A percentile compares a stretch with the other conserved stretches of the same genome.
Evolutionary conservation across 306 rosid genomes (phyloP).

Genomic region (Herpetospermum pedunculosum): DNA sequence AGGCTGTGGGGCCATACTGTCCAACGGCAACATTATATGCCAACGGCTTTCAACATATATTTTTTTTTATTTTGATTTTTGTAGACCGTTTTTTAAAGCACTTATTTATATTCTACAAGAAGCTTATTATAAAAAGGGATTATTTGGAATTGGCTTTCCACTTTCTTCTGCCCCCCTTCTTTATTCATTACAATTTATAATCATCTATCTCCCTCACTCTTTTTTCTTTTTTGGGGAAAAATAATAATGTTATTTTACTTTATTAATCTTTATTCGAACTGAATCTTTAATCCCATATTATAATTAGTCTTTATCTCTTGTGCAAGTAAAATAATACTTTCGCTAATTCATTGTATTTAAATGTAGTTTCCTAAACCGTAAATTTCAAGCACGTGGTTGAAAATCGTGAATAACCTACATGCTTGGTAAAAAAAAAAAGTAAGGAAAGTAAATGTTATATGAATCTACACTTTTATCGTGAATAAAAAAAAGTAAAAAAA

Average conservation of each 20-base stretch:
- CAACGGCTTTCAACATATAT: constrained; percentile 5
- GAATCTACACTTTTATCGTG: too few relatives aligned
- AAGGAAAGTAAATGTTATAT: too few relatives aligned
- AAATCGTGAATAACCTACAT: too few relatives aligned
- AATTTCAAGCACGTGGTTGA: too few relatives aligned
- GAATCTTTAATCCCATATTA: neutral
- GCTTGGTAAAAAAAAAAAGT: too few relatives aligned
- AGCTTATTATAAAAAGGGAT: neutral
- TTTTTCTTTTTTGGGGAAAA: neutral
- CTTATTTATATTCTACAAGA: neutral
- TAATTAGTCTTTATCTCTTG: neutral
- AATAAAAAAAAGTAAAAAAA: too few relatives aligned
- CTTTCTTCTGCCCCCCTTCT: neutral
- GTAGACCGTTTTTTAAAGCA: neutral
- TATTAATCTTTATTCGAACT: neutral
- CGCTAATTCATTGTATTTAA: neutral
- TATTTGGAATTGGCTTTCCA: neutral
- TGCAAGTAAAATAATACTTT: neutral
- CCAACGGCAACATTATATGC: constrained; percentile 5
- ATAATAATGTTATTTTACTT: neutral
- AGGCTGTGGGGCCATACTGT: neutral
- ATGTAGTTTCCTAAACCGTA: too few relatives aligned
- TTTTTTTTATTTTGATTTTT: neutral
- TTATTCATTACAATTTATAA: neutral
- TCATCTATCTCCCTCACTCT: neutral